These are phyloP conservation scores for Tylopilus sp. DNA, from an alignment of 768 basidiomycete genomes.

Conservation along the genomic window DNA sequence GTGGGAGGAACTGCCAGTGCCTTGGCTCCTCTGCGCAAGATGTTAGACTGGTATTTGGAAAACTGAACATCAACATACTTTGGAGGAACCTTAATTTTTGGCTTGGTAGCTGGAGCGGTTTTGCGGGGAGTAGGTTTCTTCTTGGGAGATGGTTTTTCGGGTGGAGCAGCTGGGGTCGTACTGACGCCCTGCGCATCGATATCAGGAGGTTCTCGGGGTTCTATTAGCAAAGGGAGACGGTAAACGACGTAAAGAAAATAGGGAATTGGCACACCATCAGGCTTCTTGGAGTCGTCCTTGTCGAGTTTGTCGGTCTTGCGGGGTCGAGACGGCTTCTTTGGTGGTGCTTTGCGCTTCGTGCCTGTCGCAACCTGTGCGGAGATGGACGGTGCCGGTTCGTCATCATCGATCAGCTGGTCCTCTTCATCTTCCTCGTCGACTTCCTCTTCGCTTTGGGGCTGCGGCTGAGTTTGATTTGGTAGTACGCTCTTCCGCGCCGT, in stretches of 20 bases:
- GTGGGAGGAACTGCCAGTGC: slow-evolving; percentile 33
- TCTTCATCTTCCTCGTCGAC: slow-evolving; percentile 67
- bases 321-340: slow-evolving; percentile 47
- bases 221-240: slow-evolving; percentile 16
- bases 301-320: slow-evolving; percentile 51
- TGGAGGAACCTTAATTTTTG: slow-evolving; percentile 28
- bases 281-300: slow-evolving; percentile 42
- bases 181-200: slow-evolving; percentile 19
- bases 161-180: slow-evolving; percentile 7
- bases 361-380: slow-evolving; percentile 33
- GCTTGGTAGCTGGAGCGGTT: slow-evolving; percentile 36
- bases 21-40: slow-evolving; percentile 29
- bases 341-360: slow-evolving; percentile 48
- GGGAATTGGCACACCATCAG: slow-evolving; percentile 36
- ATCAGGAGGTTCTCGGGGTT: slow-evolving; percentile 30
- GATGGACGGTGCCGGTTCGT: slow-evolving; percentile 31
- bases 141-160: slow-evolving; percentile 41
- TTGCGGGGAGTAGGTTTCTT: slow-evolving; percentile 48
- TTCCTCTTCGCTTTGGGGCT: slow-evolving; percentile 40
- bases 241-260: slow-evolving; percentile 23
- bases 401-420: slow-evolving; percentile 80
- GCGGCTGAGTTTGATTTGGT: slow-evolving; percentile 21
- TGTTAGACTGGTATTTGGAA: slow-evolving; percentile 1
- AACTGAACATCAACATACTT: slow-evolving; percentile 22
- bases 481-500: slow-evolving; percentile 20